These are phyloP conservation scores for Mycena sp. DNA, from an alignment of 1,284 basidiomycete genomes.

Conservation along the genomic window DNA sequence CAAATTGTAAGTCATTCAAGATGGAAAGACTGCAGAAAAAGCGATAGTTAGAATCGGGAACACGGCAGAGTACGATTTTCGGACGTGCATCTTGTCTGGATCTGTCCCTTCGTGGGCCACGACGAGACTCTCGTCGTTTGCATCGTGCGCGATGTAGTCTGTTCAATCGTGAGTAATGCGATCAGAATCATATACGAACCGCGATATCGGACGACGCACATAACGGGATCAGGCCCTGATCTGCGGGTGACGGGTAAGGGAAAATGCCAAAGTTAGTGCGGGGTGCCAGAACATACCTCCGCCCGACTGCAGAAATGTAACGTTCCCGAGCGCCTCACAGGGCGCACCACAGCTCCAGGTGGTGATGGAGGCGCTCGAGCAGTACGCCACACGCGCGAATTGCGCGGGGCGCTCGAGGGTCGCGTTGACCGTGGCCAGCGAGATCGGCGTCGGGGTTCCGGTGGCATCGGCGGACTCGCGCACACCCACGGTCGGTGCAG, in stretches of 20 bases:
- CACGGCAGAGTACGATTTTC: conserved; percentile 16
- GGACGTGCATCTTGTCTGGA: conserved; percentile 42
- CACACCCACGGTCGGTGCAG: conserved; percentile 6
- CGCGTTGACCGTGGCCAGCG: too few relatives aligned
- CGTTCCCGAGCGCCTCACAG: too few relatives aligned
- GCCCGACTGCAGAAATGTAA: conserved; percentile 47
- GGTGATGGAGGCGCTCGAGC: too few relatives aligned
- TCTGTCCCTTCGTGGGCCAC: conserved; percentile 61
- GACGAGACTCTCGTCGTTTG: conserved; percentile 48
- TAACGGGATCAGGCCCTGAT: conserved; percentile 45
- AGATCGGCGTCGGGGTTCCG: too few relatives aligned
- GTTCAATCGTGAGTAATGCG: too few relatives aligned
- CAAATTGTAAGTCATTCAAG: conserved; percentile 52
- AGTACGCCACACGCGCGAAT: too few relatives aligned
- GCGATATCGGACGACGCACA: conserved; percentile 41
- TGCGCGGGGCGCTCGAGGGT: too few relatives aligned
- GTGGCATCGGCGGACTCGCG: background rate
- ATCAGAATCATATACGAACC: conserved; percentile 36
- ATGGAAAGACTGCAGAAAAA: conserved; percentile 49
- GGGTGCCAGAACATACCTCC: conserved; percentile 41
- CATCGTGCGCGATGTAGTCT: too few relatives aligned
- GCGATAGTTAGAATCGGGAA: background rate
- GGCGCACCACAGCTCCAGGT: too few relatives aligned
- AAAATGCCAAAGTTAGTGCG: background rate
- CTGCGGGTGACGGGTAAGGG: conserved; percentile 26